Conservation (phyloP, 345 rosid species). For the Pistacia integerrima region DNA sequence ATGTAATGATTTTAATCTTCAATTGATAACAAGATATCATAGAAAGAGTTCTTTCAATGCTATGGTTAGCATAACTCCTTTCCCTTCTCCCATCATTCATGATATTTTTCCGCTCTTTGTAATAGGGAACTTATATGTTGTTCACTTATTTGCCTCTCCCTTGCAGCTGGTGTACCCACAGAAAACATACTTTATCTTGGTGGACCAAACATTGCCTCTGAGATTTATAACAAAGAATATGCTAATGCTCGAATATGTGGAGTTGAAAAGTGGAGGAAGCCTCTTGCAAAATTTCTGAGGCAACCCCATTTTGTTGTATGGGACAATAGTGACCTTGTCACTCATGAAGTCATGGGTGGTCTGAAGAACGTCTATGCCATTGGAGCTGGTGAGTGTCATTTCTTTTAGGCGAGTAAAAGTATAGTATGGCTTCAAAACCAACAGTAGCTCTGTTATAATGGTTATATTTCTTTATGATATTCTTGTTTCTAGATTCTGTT, state of each 20-base stretch:
- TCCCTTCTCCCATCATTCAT: background rate
- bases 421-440: background rate
- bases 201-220: slow-evolving; percentile 83
- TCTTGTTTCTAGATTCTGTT: background rate
- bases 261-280: slow-evolving; percentile 75
- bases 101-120: background rate
- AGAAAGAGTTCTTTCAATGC: background rate
- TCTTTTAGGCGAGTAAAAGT: background rate
- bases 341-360: slow-evolving; percentile 91
- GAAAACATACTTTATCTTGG: slow-evolving; percentile 83
- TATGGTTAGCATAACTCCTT: background rate
- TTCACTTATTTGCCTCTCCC: slow-evolving; percentile 3
- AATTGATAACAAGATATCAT: background rate
- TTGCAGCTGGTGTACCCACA: slow-evolving; percentile 61
- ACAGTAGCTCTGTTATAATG: background rate
- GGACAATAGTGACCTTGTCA: slow-evolving; percentile 83
- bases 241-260: slow-evolving; percentile 89
- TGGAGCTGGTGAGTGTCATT: slow-evolving; percentile 63
- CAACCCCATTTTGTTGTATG: slow-evolving; percentile 78
- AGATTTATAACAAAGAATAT: slow-evolving; percentile 75
- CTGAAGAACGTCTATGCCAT: slow-evolving; percentile 87
- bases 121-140: background rate
- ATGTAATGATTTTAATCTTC: background rate
- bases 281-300: slow-evolving; percentile 68
- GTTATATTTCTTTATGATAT: background rate